These are phyloP conservation scores for Myxozyma monticola DNA, from an alignment of 805 yeast genomes.

Conservation along the genomic window DNA sequence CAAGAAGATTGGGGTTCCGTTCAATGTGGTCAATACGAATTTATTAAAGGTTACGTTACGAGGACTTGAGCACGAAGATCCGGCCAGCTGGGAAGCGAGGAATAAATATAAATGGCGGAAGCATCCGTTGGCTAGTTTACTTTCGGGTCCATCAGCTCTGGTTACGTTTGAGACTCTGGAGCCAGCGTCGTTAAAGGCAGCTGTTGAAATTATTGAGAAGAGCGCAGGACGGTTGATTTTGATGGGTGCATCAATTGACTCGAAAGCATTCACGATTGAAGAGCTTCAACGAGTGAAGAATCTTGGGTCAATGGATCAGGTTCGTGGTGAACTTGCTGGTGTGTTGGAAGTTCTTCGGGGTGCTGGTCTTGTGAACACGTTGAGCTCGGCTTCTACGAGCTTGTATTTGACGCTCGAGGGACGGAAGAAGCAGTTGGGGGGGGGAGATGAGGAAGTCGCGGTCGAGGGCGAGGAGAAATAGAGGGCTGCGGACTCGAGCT, in stretches of 20 bases:
- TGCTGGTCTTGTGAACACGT: conserved; percentile 80
- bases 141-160: conserved; percentile 84
- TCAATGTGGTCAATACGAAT: conserved; percentile 66
- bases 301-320: conserved; percentile 66
- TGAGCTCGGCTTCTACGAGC: conserved; percentile 64
- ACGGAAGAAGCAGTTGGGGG: conserved; percentile 49
- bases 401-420: conserved; percentile 75
- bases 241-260: conserved; percentile 82
- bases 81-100: conserved; percentile 61
- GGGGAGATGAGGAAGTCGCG: conserved; percentile 8
- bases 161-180: conserved; percentile 67
- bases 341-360: conserved; percentile 83
- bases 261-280: conserved; percentile 51
- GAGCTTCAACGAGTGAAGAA: conserved; percentile 65
- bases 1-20: conserved; percentile 61
- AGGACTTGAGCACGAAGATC: conserved; percentile 68
- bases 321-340: conserved; percentile 82
- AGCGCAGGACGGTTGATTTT: conserved; percentile 74
- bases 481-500: too few species aligned
- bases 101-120: conserved; percentile 33
- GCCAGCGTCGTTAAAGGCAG: conserved; percentile 64
- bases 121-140: conserved; percentile 70
- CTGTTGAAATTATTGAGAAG: conserved; percentile 59
- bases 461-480: background rate
- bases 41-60: conserved; percentile 76